Evolutionary conservation across 2,329 filamentous ascomycete species (phyloP), one percentile per base, ranked within the genome.

Genomic region (Botryotinia convoluta): DNA sequence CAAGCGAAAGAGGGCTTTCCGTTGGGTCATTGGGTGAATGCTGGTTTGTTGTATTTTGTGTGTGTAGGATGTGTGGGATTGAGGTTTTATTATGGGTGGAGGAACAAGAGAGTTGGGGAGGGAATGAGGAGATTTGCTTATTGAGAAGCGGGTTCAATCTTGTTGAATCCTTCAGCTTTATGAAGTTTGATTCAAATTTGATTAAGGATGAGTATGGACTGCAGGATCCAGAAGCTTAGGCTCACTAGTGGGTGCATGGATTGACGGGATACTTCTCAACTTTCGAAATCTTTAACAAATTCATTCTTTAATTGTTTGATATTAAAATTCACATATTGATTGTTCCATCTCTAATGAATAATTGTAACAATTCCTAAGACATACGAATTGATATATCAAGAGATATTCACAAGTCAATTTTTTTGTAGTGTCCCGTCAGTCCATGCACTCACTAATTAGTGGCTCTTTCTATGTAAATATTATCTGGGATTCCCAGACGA

Each of bases 1-100:
- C 90, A 93, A 80, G 86, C 85, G 29, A 80, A 82, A 35, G 82
- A 77, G 16, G 91, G 91, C 0, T 93, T 92, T 79, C 90, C 90
- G 0, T 93, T 90, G 0, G 91, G 91, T 0, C 91, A 93, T 79
- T 92, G 89, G 88, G 87, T 86, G 7, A 91, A 92, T 79, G 89
- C 88, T 3, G 89, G 83, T 18, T 81, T 91, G 76, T 78, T 91
- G 59, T 82, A 91, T 20, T 86, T 90, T 63, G 89, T 90, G 0
- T 84, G 86, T 1, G 84, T 83, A 0, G 88, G 88, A 1, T 86
- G 88, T 73, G 78, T 89, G 8, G 82, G 84, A 6, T 78, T 92
- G 75, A 83, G 89, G 70, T 42, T 86, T 26, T 90, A 87, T 77
- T 92, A 92, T 76, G 85, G 84, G 3, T 80, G 84, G 79, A 83